Evolutionary conservation across 75 land plant genomes (phyloP).

Genomic region (Picea glauca): DNA sequence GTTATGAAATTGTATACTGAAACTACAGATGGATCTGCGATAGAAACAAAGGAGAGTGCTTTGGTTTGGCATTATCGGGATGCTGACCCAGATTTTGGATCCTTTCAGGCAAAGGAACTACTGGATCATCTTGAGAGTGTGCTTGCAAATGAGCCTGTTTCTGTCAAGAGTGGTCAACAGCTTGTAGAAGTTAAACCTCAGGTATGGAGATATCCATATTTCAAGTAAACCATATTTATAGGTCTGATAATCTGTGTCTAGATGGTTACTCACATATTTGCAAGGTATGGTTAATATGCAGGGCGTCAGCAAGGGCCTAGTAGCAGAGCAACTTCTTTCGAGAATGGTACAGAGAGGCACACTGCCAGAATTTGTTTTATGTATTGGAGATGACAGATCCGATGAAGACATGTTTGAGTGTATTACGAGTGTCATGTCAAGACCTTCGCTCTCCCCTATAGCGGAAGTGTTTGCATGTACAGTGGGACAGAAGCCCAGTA

Average conservation of each 20-base stretch:
- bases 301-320: constrained; percentile 78
- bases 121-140: constrained; percentile 37
- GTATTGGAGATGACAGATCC: constrained; percentile 75
- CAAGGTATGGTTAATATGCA: constrained; percentile 15
- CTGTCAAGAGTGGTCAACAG: constrained; percentile 35
- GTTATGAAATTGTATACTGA: constrained; percentile 26
- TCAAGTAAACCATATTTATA: neutral
- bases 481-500: constrained; percentile 82
- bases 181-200: constrained; percentile 36
- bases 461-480: constrained; percentile 82
- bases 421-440: constrained; percentile 32
- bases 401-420: constrained; percentile 91
- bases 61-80: constrained; percentile 26
- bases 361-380: constrained; percentile 63
- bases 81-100: constrained; percentile 36
- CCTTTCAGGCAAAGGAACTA: constrained; percentile 32
- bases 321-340: constrained; percentile 46
- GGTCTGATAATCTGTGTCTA: neutral
- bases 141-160: constrained; percentile 36
- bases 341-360: constrained; percentile 37
- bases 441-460: constrained; percentile 48
- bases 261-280: neutral
- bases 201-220: constrained; percentile 8
- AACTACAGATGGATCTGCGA: constrained; percentile 27
- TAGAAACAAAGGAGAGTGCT: constrained; percentile 32